Conservation (phyloP, 75 land plant genomes). For the Pseudotsuga menziesii region DNA sequence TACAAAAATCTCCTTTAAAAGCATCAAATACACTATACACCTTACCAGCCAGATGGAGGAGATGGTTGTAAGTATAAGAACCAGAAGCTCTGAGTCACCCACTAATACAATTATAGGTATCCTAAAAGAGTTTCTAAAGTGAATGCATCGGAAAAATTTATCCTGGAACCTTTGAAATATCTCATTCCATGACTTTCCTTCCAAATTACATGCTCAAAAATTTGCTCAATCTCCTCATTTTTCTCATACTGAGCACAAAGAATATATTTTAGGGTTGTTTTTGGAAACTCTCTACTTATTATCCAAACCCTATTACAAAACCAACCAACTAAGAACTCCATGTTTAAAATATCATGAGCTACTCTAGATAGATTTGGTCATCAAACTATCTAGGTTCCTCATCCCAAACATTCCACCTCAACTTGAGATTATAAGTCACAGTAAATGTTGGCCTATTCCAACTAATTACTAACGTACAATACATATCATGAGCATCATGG, state of each 20-base stretch:
- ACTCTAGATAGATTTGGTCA: background rate
- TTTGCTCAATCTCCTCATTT: background rate
- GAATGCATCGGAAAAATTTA: background rate
- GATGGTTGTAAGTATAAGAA: background rate
- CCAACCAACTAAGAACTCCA: background rate
- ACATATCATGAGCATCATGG: background rate
- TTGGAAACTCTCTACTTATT: background rate
- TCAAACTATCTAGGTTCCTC: background rate
- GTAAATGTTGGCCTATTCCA: background rate
- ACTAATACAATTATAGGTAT: background rate
- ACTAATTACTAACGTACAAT: too few species aligned
- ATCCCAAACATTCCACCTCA: background rate
- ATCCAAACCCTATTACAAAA: background rate
- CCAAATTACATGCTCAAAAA: background rate
- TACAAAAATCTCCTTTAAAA: too few species aligned
- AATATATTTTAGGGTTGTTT: background rate
- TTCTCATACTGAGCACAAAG: background rate
- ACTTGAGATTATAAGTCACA: background rate
- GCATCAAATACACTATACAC: too few species aligned
- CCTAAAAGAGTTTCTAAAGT: background rate
- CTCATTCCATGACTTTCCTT: background rate
- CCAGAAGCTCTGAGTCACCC: background rate
- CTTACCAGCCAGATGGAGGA: too few species aligned
- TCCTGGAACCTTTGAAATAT: background rate
- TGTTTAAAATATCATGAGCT: background rate